These are phyloP conservation scores for Zea mays DNA, from an alignment of 176 grass and related monocot genomes.

Conservation along the genomic window DNA sequence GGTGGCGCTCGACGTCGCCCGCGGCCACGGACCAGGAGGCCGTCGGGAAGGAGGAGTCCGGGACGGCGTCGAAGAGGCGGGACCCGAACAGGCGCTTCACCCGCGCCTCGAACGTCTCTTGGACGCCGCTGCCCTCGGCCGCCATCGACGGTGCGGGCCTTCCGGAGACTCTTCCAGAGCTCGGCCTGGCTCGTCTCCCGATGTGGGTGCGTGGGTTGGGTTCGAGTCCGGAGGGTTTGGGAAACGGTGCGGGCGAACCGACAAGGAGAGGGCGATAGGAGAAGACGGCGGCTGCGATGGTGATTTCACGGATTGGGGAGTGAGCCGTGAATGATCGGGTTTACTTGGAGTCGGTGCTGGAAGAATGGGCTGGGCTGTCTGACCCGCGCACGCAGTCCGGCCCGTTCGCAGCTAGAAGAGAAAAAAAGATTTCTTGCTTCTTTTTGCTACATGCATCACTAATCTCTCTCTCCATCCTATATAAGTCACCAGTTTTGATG, in stretches of 20 bases:
- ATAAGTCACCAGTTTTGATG: no score
- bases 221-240: conserved; percentile 5
- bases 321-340: not conserved
- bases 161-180: not conserved
- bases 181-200: not conserved
- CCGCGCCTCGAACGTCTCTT: conserved; percentile 73
- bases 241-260: not conserved
- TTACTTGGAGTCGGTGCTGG: not conserved
- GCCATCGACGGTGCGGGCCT: conserved; percentile 15
- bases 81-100: conserved; percentile 96
- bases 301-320: not conserved
- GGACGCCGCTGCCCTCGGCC: conserved; percentile 29
- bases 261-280: not conserved
- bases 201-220: not conserved
- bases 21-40: conserved; percentile 75
- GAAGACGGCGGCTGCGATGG: not conserved
- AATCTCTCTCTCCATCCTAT: no score
- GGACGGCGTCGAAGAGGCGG: conserved; percentile 69
- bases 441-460: no score
- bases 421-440: not conserved
- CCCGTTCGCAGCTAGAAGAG: not conserved
- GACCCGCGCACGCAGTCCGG: not conserved
- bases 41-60: conserved; percentile 59
- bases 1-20: conserved; percentile 74
- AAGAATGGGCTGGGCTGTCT: not conserved